Evolutionary conservation across 2,329 filamentous ascomycete genomes (phyloP), one percentile per base, ranked within the genome.

Genomic region (Paecilomyces formosus): DNA sequence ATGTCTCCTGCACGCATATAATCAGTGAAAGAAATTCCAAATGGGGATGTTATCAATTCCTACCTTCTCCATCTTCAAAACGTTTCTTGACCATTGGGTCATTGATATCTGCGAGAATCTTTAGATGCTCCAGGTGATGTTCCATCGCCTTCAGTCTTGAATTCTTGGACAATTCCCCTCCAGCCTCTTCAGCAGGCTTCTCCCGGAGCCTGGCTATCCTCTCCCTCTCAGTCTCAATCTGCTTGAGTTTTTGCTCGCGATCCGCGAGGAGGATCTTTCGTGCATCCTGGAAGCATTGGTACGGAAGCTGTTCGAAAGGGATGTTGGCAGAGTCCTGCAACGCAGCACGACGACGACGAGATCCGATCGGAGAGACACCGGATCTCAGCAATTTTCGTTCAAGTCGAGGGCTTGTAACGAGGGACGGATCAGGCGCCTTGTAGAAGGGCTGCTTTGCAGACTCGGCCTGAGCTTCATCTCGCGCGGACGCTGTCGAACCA

Each of bases 251-350:
- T 76, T 93, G 84, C 64, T 86, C 80, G 49, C 93, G 85, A 72
- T 99, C 94, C 57, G 84, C 85, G 56, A 86, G 82, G 58, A 99
- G 79, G 54, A 97, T 77, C 72, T 91, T 90, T 62, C 92, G 85
- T 49, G 94, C 94, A 78, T 97, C 92, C 77, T 99, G 94, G 79
- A 97, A 99, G 76, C 90, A 94, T 81, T 97, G 93, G 78, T 95
- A 99, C 18, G 94, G 94, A 65, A 99, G 80, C 72, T 93, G 89
- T 79, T 96, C 91, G 71, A 99, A 97, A 26, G 92, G 91, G 55
- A 96, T 78, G 67, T 88, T 83, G 62, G 82, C 63, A 78, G 83
- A 66, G 78, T 84, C 68, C 82, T 78, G 85, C 61, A 92, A 74
- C 28, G 89, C 89, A 28, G 86, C 84, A 71, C 93, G 88, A 62